These are phyloP conservation scores for Metschnikowia corniflorae DNA, from an alignment of 805 yeast species.

Conservation along the genomic window DNA sequence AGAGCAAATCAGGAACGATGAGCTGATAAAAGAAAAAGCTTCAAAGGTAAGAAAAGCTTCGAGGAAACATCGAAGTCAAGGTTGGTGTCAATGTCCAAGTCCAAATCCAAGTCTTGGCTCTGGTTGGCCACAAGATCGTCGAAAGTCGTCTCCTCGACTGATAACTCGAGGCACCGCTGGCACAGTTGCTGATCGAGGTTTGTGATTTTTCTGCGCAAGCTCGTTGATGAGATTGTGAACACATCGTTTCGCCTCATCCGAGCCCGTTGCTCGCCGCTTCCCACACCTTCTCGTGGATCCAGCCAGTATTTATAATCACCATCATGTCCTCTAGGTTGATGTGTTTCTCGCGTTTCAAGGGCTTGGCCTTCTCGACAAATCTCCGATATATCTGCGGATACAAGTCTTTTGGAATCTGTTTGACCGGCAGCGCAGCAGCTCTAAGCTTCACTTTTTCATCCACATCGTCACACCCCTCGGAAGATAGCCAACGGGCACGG, in stretches of 20 bases:
- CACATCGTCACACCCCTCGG: slow-evolving; percentile 26
- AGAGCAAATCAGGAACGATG: slow-evolving; percentile 5
- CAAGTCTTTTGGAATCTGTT: slow-evolving; percentile 45
- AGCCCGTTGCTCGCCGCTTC: slow-evolving; percentile 45
- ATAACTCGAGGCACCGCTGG: slow-evolving; percentile 26
- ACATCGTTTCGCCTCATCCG: too few species aligned
- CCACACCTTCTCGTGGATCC: slow-evolving; percentile 80
- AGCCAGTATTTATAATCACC: slow-evolving; percentile 73
- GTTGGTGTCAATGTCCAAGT: slow-evolving; percentile 18
- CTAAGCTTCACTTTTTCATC: slow-evolving; percentile 14
- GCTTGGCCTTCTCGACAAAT: slow-evolving; percentile 66
- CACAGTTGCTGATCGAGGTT: slow-evolving; percentile 30
- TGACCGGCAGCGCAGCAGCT: slow-evolving; percentile 20
- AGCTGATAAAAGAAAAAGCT: background rate
- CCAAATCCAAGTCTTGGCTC: slow-evolving; percentile 9
- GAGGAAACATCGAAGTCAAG: slow-evolving; percentile 28
- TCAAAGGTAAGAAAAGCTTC: too few species aligned
- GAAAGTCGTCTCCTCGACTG: slow-evolving; percentile 18
- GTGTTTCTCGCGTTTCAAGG: slow-evolving; percentile 54
- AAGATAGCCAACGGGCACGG: slow-evolving; percentile 62
- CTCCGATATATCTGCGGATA: slow-evolving; percentile 63
- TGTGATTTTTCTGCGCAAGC: slow-evolving; percentile 31
- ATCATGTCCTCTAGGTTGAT: slow-evolving; percentile 73
- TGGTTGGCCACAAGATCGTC: slow-evolving; percentile 3
- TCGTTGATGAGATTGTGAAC: slow-evolving; percentile 32